A percentile compares a stretch with the other conserved stretches of the same genome.
These are phyloP conservation scores for Agaricus bisporus DNA, from an alignment of 768 basidiomycete species.

Conservation along the genomic window DNA sequence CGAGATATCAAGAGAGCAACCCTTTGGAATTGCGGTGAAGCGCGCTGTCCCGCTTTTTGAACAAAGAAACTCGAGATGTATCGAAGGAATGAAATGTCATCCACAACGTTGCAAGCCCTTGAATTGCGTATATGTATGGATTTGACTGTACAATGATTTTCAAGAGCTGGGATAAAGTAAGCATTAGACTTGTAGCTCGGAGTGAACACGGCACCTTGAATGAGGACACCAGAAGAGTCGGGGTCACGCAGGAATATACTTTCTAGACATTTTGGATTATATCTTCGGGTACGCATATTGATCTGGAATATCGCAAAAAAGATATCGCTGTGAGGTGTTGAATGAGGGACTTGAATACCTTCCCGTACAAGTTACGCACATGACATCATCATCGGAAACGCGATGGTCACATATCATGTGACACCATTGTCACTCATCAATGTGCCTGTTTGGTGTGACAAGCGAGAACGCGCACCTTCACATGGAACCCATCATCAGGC, in stretches of 20 bases:
- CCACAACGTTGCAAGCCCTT: not conserved
- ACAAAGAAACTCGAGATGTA: not conserved
- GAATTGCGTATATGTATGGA: not conserved
- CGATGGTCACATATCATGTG: conserved; percentile 8
- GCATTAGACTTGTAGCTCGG: not conserved
- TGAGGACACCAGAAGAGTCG: conserved; percentile 1
- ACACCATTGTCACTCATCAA: not conserved
- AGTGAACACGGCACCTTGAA: not conserved
- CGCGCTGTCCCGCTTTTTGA: not conserved
- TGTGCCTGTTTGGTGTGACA: not conserved
- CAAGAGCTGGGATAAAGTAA: not conserved
- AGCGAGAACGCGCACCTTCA: not conserved
- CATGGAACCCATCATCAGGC: conserved; percentile 5
- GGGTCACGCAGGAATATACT: not conserved
- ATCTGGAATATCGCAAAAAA: not conserved
- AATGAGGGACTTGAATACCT: not conserved
- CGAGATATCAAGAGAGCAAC: not conserved
- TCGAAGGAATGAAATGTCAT: not conserved
- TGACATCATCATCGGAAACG: conserved; percentile 1
- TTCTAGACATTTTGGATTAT: not conserved
- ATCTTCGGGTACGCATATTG: not conserved
- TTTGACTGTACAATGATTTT: not conserved
- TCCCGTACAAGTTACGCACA: not conserved
- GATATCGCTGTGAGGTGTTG: not conserved
- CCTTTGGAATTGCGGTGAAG: not conserved